phyloP scores from a whole-genome alignment of 495 filamentous ascomycete species.

The Penicillium riverlandense region DNA sequence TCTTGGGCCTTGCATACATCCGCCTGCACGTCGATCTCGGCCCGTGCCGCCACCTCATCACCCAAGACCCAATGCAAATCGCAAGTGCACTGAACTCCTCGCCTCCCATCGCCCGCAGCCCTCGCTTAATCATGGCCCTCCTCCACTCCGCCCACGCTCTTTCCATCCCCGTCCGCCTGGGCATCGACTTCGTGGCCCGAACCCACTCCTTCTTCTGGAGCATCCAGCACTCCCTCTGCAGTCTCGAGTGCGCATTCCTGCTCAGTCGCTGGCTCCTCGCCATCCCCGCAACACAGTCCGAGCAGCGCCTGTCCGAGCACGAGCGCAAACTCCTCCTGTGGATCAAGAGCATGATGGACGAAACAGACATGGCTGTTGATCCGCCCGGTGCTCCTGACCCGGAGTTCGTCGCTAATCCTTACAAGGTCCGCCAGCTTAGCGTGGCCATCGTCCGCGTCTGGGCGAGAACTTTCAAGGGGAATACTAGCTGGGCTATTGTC shows the following conservation, averaged over 20 bases:
- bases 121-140: slow-evolving; percentile 42
- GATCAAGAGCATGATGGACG: slow-evolving; percentile 68
- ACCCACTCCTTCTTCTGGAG: slow-evolving; percentile 50
- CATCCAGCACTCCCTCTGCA: slow-evolving; percentile 49
- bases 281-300: slow-evolving; percentile 37
- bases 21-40: slow-evolving; percentile 42
- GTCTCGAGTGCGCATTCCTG: slow-evolving; percentile 47
- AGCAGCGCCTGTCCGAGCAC: slow-evolving; percentile 43
- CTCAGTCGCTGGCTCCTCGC: slow-evolving; percentile 47
- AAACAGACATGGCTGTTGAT: slow-evolving; percentile 64
- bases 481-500: slow-evolving; percentile 48
- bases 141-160: slow-evolving; percentile 47
- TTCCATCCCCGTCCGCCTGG: slow-evolving; percentile 46
- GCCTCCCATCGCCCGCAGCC: slow-evolving; percentile 37
- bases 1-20: slow-evolving; percentile 48
- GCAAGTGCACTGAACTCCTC: slow-evolving; percentile 32
- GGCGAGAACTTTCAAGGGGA: slow-evolving; percentile 47
- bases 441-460: slow-evolving; percentile 47
- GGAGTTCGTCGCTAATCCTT: slow-evolving; percentile 38
- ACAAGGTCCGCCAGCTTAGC: slow-evolving; percentile 40
- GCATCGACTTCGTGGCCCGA: slow-evolving; percentile 44
- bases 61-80: slow-evolving; percentile 40
- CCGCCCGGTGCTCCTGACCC: slow-evolving; percentile 34
- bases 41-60: slow-evolving; percentile 38
- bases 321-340: slow-evolving; percentile 59